Conservation (phyloP, 345 rosid species). For the Linum trigynum region DNA sequence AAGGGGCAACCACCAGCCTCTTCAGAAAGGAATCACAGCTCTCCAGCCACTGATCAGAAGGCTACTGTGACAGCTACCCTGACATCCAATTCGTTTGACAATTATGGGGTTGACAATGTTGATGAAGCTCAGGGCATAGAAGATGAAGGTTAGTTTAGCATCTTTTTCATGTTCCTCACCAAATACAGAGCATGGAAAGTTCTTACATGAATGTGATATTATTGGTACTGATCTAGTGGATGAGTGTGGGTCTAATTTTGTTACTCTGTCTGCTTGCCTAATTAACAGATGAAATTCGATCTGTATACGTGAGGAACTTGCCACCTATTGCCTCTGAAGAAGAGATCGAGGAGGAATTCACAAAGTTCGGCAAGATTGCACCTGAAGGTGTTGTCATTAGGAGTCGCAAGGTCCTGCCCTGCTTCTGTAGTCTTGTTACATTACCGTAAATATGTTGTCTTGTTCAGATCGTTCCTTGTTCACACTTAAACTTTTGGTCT, state of each 20-base stretch:
- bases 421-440: not conserved
- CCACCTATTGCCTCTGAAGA: constrained; percentile 38
- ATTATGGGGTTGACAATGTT: constrained; percentile 28
- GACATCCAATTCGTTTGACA: constrained; percentile 29
- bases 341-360: constrained; percentile 66
- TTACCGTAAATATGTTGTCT: not conserved
- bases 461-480: not conserved
- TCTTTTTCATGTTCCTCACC: not conserved
- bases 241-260: not conserved
- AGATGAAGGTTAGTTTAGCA: constrained; percentile 31
- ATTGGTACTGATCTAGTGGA: not conserved
- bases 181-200: not conserved
- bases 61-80: constrained; percentile 1
- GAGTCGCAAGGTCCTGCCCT: constrained; percentile 49
- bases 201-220: not conserved
- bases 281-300: constrained; percentile 48
- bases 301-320: constrained; percentile 61
- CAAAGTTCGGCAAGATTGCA: constrained; percentile 47
- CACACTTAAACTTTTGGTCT: not conserved
- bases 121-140: constrained; percentile 40
- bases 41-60: constrained; percentile 28
- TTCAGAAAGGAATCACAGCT: constrained; percentile 36
- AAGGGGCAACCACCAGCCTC: constrained; percentile 37
- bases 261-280: constrained; percentile 1
- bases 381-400: constrained; percentile 57